A percentile compares a stretch with the other conserved stretches of the same genome.
phyloP scores from a whole-genome alignment of 192 early-diverging fungal genomes.

The Thoreauomyces humboldtii region DNA sequence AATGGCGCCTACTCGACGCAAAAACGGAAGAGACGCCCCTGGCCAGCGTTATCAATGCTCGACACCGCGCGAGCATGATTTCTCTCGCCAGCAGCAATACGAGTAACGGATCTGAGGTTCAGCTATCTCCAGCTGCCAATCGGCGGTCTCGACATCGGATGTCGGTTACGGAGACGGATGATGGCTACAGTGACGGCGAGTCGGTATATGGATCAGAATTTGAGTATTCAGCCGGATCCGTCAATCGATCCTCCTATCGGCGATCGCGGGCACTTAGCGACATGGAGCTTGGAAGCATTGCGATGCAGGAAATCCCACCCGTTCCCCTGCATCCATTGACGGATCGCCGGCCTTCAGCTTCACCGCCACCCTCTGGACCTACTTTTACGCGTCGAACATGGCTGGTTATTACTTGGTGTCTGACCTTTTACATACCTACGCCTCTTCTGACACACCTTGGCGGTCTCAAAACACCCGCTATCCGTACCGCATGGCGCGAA shows the following conservation, averaged over 20 bases:
- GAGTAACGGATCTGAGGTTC: neutral
- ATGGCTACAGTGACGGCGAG: constrained; percentile 21
- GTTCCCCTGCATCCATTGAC: neutral
- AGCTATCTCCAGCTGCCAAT: neutral
- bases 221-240: neutral
- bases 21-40: neutral
- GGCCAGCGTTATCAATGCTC: neutral
- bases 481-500: constrained; percentile 90
- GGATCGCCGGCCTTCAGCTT: neutral
- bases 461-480: constrained; percentile 72
- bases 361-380: neutral
- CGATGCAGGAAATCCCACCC: neutral
- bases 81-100: neutral
- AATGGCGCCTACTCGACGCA: constrained; percentile 27
- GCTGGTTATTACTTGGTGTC: constrained; percentile 65
- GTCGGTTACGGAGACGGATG: neutral
- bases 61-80: neutral
- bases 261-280: constrained; percentile 2
- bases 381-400: constrained; percentile 53
- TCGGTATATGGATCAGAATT: constrained; percentile 38
- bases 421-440: constrained; percentile 77
- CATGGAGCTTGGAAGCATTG: constrained; percentile 32
- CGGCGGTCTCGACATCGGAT: neutral
- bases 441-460: constrained; percentile 44
- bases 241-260: neutral